Conservation (phyloP, 1,284 basidiomycete genomes). For the Melampsora occidentalis region DNA sequence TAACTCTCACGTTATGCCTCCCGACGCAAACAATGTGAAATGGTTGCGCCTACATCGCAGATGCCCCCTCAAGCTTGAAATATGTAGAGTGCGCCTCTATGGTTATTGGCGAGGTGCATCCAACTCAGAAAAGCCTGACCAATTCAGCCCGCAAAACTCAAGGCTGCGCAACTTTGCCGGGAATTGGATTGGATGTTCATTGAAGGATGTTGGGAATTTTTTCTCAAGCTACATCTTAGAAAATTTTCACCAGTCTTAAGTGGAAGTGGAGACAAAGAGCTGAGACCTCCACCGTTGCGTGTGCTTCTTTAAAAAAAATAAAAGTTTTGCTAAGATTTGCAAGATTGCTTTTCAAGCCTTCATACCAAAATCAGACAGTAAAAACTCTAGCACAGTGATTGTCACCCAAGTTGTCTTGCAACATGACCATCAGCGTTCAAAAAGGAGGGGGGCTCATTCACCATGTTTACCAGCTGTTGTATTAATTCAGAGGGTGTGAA, state of each 20-base stretch:
- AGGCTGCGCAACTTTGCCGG: too few species aligned
- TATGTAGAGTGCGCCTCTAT: too few species aligned
- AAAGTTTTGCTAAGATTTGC: constrained; percentile 4
- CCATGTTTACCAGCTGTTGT: constrained; percentile 17
- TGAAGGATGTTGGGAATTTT: too few species aligned
- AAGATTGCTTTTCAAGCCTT: neutral
- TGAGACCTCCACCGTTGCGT: neutral
- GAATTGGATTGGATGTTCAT: too few species aligned
- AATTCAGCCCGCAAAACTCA: too few species aligned
- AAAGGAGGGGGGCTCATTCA: neutral
- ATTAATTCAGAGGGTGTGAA: constrained; percentile 17
- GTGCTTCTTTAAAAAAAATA: neutral
- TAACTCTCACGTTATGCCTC: too few species aligned
- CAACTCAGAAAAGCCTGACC: too few species aligned
- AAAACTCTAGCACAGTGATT: neutral
- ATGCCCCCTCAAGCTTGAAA: too few species aligned
- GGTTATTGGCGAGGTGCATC: too few species aligned
- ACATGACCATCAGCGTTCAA: neutral
- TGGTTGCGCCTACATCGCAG: too few species aligned
- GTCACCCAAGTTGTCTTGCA: neutral
- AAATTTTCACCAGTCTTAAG: constrained; percentile 21
- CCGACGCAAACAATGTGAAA: too few species aligned
- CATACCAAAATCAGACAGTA: neutral
- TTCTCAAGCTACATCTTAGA: too few species aligned
- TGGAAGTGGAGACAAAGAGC: constrained; percentile 28